These are phyloP conservation scores for Chlorella variabilis DNA, from an alignment of 163 green algal genomes.

Conservation along the genomic window DNA sequence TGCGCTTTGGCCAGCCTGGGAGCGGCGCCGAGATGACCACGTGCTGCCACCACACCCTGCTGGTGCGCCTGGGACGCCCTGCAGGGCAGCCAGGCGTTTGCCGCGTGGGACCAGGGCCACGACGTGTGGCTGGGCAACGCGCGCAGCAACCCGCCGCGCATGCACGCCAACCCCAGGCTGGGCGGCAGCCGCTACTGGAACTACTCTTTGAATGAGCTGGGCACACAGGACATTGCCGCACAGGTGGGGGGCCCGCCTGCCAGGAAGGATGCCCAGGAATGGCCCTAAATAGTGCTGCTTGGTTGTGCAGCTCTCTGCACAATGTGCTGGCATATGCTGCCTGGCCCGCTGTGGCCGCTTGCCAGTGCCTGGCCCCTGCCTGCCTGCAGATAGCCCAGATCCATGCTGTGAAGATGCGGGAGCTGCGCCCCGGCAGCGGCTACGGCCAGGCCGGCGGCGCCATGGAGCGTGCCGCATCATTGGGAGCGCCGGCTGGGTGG, in stretches of 20 bases:
- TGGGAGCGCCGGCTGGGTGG: not conserved
- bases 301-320: no score
- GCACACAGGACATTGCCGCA: constrained; percentile 74
- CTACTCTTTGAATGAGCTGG: constrained; percentile 93
- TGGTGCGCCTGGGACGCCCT: constrained; percentile 22
- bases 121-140: constrained; percentile 96
- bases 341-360: no score
- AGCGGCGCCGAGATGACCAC: no score
- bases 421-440: constrained; percentile 59
- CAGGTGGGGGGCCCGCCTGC: constrained; percentile 60
- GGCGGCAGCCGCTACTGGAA: constrained; percentile 77
- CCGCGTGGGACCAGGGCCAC: constrained; percentile 90
- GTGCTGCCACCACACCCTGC: no score
- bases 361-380: no score
- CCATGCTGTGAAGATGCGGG: constrained; percentile 83
- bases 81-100: constrained; percentile 89
- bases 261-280: no score
- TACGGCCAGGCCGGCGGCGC: not conserved
- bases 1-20: no score
- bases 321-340: no score
- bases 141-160: constrained; percentile 80
- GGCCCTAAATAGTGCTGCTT: no score
- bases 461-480: not conserved
- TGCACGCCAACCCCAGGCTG: constrained; percentile 50
- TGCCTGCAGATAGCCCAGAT: constrained; percentile 74